Conservation (phyloP, 2,329 filamentous ascomycete species). For the Fusarium sp. region DNA sequence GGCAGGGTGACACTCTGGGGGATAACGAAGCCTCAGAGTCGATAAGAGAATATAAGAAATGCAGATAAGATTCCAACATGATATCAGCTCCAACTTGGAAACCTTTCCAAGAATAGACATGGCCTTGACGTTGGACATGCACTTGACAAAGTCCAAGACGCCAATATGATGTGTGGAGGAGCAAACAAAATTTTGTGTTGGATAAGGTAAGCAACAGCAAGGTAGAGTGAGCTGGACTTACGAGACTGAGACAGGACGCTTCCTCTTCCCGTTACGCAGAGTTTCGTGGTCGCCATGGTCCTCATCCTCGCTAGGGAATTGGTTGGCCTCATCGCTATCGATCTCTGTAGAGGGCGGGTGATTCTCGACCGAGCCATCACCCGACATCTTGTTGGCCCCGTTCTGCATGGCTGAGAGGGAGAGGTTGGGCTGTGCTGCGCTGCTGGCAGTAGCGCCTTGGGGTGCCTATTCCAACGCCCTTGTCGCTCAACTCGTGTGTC, state of each 20-base stretch:
- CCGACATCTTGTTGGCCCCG: conserved; percentile 41
- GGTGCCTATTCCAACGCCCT: conserved; percentile 16
- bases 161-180: conserved; percentile 22
- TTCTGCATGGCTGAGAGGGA: conserved; percentile 38
- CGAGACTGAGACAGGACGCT: conserved; percentile 69
- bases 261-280: conserved; percentile 60
- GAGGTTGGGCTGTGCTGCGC: conserved; percentile 4
- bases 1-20: conserved; percentile 26
- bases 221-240: conserved; percentile 47
- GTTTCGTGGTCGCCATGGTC: conserved; percentile 55
- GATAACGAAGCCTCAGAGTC: conserved; percentile 26
- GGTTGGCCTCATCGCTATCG: conserved; percentile 58
- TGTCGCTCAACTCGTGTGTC: conserved; percentile 26
- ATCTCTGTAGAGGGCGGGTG: conserved; percentile 49
- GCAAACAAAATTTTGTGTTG: conserved; percentile 6
- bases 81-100: conserved; percentile 14
- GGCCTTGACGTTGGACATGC: conserved; percentile 15
- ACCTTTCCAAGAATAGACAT: conserved; percentile 7
- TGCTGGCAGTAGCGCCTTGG: conserved; percentile 13
- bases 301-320: conserved; percentile 53
- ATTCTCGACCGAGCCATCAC: conserved; percentile 45
- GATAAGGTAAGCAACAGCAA: background rate
- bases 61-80: conserved; percentile 38
- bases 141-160: background rate
- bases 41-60: conserved; percentile 29